Evolutionary conservation across 139 green algal species (phyloP).

Genomic region (Coccomyxa sp.): DNA sequence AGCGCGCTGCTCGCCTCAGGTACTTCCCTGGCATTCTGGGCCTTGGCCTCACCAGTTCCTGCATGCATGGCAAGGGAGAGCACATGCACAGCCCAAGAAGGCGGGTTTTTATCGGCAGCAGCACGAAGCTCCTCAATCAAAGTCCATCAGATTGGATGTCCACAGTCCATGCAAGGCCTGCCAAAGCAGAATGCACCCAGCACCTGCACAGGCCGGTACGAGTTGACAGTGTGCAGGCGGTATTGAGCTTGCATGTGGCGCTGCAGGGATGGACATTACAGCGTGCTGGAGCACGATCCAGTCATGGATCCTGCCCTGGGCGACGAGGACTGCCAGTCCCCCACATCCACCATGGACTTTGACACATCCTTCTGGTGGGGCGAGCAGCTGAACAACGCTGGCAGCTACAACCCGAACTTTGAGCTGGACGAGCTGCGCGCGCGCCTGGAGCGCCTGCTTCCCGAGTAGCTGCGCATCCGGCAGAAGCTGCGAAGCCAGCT

Average conservation of each 20-base stretch:
- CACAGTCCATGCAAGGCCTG: background rate
- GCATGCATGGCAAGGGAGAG: background rate
- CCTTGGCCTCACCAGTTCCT: background rate
- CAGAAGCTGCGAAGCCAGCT: too few relatives aligned
- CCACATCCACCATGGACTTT: background rate
- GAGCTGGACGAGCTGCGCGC: conserved; percentile 2
- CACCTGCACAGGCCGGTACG: background rate
- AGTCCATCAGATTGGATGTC: background rate
- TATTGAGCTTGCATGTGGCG: background rate
- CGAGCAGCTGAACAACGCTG: conserved; percentile 11
- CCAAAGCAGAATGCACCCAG: background rate
- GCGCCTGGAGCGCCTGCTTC: background rate
- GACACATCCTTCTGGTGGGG: background rate
- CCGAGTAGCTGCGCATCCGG: too few relatives aligned
- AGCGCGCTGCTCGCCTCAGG: conserved; percentile 62
- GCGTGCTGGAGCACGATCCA: conserved; percentile 8
- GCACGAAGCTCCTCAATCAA: too few relatives aligned
- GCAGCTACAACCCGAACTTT: background rate
- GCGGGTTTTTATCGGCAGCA: background rate
- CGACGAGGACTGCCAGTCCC: background rate
- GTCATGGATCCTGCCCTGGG: background rate
- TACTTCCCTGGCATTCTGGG: background rate
- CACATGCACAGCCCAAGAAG: background rate
- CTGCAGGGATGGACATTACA: conserved; percentile 11
- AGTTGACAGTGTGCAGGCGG: background rate